Conservation (phyloP, 2,329 filamentous ascomycete genomes). For the Microdochium bolleyi region DNA sequence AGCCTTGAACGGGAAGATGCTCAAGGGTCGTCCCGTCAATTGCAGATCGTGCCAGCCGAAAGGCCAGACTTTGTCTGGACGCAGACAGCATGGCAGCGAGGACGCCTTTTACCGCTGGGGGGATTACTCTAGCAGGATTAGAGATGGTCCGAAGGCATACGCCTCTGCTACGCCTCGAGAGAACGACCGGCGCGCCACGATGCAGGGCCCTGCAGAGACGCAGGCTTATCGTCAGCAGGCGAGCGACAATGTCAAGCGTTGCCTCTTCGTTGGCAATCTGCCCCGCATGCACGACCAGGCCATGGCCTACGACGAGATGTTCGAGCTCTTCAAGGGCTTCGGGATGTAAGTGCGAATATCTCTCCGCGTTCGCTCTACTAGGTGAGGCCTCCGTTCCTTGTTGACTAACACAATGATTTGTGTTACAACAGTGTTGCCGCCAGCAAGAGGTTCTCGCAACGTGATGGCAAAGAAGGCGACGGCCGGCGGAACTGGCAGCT, state of each 20-base stretch:
- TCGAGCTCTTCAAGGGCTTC: slow-evolving; percentile 36
- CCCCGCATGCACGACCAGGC: slow-evolving; percentile 38
- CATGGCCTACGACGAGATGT: slow-evolving; percentile 36
- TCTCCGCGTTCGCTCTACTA: background rate
- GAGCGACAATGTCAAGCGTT: slow-evolving; percentile 8
- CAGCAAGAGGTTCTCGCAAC: too few species aligned
- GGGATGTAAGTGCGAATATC: slow-evolving; percentile 24
- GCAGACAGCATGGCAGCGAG: slow-evolving; percentile 9
- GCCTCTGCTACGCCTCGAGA: too few species aligned
- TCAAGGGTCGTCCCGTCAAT: slow-evolving; percentile 53
- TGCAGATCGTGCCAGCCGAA: slow-evolving; percentile 59
- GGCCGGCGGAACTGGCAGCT: too few species aligned
- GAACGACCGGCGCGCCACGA: too few species aligned
- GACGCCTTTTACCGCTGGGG: slow-evolving; percentile 32
- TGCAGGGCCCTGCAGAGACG: slow-evolving; percentile 13
- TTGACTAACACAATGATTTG: too few species aligned
- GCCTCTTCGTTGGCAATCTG: slow-evolving; percentile 44
- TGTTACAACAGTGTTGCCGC: too few species aligned
- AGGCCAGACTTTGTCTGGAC: slow-evolving; percentile 12
- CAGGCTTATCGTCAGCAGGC: slow-evolving; percentile 8
- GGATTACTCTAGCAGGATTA: slow-evolving; percentile 25
- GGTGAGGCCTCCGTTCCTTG: background rate
- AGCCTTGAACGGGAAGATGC: slow-evolving; percentile 42
- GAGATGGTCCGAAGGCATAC: slow-evolving; percentile 2
- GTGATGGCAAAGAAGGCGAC: too few species aligned